Evolutionary conservation across 2,329 filamentous ascomycete genomes (phyloP), one percentile per base, ranked within the genome.

Genomic region (Colletotrichum falcatum): DNA sequence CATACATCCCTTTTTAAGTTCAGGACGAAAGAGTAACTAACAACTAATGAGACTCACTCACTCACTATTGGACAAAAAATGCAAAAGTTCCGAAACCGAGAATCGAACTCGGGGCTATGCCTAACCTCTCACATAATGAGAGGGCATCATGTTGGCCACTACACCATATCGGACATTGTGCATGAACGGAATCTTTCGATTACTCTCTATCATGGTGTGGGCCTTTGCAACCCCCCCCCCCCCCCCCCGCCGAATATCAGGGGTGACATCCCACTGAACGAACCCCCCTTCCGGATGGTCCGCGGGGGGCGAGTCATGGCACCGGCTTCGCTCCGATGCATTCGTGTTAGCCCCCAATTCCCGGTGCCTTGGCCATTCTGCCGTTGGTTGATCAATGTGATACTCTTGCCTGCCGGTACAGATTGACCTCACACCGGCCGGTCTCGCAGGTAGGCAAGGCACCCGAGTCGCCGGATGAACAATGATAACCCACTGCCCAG

Each of bases 121-220:
- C 66, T 70, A 56, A 56, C 56, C 42, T 46, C 51, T 28, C 63
- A 33, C 0, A 2, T 0, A 7, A 46, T 70, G 67, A 70, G 67
- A 70, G 63, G 67, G 67, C 67, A 66, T 70, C 67, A 66, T 66
- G 63, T 70, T 70, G 67, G 67, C 67, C 63, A 70, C 67, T 70
- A 70, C 67, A 70, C 64, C 67, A 70, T 67, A 70, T 70, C 67
- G 67, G 67, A 70, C 11, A n/a, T 0, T 2, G 4, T 1, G 3
- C 12, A 4, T 20, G 6, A 1, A n/a, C n/a, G n/a, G 14, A 6
- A 1, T 18, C 2, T n/a, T 2, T 18, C 6, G 3, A 4, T n/a
- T n/a, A n/a, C n/a, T n/a, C n/a, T n/a, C n/a, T n/a, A n/a, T n/a
- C n/a, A n/a, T n/a, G n/a, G n/a, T n/a, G n/a, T n/a, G n/a, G n/a